Base-by-base conservation (phyloP, 2,329 filamentous ascomycete species). In the Hypoxylon sp. region DNA sequence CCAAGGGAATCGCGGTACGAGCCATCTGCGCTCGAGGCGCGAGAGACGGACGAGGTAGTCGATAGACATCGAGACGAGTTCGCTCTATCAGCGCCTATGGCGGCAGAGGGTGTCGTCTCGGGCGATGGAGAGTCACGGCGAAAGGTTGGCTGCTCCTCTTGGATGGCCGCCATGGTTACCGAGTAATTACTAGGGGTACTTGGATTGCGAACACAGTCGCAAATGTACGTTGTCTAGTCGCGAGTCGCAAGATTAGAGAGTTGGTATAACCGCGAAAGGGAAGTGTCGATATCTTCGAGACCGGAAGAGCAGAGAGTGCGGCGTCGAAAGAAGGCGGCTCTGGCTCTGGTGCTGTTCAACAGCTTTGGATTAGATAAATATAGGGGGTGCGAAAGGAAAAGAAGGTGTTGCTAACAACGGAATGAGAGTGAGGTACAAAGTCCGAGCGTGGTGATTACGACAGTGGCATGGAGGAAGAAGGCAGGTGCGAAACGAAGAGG, bases 121-220 rank as follows among this genome's bases (percentile, higher is more conserved):
- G 86, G 86, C 47, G 87, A 84, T n/a, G 88, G 88, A 29, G 88
- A 90, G 57, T 79, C 79, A 65, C 80, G 78, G 68, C 81, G 81
- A 46, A 79, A 64, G n/a, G 69, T 70, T 17, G 74, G 73, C 17
- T 71, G 67, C n/a, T 74, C 68, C 24, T 72, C 69, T 51, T 72
- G 70, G 35, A 70, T 65, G 35, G 74, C 63, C 53, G 74, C 73
- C 76, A 79, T 78, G 58, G 45, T 67, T 48, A 42, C 24, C 27
- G 15, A 31, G n/a, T 10, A 18, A 10, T 48, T 21, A 48, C 23
- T 9, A 13, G 21, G 29, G 27, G n/a, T n/a, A n/a, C 17, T 35
- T 9, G n/a, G 8, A 41, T n/a, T 13, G 40, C 33, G 40, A 41
- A 55, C 29, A 42, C 8, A 15, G 37, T 35, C 23, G 27, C 38